Evolutionary conservation across 1,284 basidiomycete genomes (phyloP), one percentile per base, ranked within the genome.

Genomic region (Cutaneotrichosporon sp.): DNA sequence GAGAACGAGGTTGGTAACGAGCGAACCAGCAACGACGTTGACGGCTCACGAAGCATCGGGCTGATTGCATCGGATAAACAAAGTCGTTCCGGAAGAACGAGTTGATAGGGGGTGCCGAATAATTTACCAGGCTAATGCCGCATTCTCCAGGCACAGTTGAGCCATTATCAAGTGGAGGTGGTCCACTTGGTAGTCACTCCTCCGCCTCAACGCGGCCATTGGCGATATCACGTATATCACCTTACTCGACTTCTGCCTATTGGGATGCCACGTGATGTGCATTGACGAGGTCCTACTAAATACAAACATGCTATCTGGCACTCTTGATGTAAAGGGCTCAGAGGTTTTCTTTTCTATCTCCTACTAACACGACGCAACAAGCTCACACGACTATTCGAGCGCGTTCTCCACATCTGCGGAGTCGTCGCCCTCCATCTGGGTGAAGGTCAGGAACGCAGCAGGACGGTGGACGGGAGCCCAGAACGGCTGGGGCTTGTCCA

Each of bases 391-490:
- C 55, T 69, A 74, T 60, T 66, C 71, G 41, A 76, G 60, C 55
- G 67, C 66, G 55, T 93, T 90, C 77, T 92, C 90, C 16, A 92
- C 87, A 72, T 92, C 90, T 25, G 89, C 89, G 55, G 87, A 88
- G 66, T 91, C 88, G 55, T 91, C 89, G 37, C 47, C 49, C 69
- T 91, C 90, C 66, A 93, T 77, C 66, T 80, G 86, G 17, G 89
- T 88, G 66, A 93, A 93, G 83, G 88, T 88, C 68, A 93, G 77
- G 84, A 93, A 94, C 6, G 88, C 88, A 33, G 88, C 85, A 7
- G 71, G 92, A 48, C 94, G 82, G 72, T 97, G 94, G 66, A 89
- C 84, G 71, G 94, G 89, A 17, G 89, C 87, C 94, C 96, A 98
- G 83, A 97, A 99, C 49, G 87, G 78, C 29, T 91, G 78, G 2